Evolutionary conservation across 2,329 filamentous ascomycete species (phyloP).

Genomic region (Cladosporium velox): DNA sequence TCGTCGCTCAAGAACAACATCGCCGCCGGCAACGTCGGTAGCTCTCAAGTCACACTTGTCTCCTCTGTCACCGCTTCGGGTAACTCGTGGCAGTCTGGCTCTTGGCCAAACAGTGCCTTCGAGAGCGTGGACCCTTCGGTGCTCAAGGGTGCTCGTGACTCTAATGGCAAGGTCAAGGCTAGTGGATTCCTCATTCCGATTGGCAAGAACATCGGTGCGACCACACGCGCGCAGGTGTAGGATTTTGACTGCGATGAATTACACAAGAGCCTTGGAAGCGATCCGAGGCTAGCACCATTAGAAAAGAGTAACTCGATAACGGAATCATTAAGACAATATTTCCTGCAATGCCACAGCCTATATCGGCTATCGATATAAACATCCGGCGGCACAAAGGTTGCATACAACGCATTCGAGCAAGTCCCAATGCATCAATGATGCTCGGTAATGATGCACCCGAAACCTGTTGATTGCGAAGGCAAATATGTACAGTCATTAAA

Average conservation of each 20-base stretch:
- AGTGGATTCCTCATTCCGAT: conserved; percentile 48
- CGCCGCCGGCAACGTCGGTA: conserved; percentile 40
- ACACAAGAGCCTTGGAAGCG: neutral
- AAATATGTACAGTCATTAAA: too few relatives aligned
- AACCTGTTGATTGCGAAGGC: too few relatives aligned
- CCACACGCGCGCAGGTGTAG: conserved; percentile 30
- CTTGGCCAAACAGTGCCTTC: conserved; percentile 45
- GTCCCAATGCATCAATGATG: neutral
- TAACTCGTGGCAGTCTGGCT: conserved; percentile 48
- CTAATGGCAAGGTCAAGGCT: conserved; percentile 43
- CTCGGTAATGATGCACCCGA: neutral
- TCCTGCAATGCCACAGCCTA: neutral
- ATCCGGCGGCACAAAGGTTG: neutral
- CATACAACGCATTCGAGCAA: neutral
- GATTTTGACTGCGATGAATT: neutral
- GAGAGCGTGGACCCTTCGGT: conserved; percentile 40
- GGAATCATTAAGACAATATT: neutral
- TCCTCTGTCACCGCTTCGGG: conserved; percentile 36
- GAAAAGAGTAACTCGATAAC: neutral
- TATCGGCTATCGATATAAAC: too few relatives aligned
- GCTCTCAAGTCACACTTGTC: conserved; percentile 28
- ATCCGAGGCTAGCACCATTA: neutral
- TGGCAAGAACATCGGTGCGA: conserved; percentile 45
- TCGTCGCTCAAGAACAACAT: conserved; percentile 45
- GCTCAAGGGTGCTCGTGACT: conserved; percentile 43